These are phyloP conservation scores for Mrakia hoshinonis DNA, from an alignment of 768 basidiomycete species.

Conservation along the genomic window DNA sequence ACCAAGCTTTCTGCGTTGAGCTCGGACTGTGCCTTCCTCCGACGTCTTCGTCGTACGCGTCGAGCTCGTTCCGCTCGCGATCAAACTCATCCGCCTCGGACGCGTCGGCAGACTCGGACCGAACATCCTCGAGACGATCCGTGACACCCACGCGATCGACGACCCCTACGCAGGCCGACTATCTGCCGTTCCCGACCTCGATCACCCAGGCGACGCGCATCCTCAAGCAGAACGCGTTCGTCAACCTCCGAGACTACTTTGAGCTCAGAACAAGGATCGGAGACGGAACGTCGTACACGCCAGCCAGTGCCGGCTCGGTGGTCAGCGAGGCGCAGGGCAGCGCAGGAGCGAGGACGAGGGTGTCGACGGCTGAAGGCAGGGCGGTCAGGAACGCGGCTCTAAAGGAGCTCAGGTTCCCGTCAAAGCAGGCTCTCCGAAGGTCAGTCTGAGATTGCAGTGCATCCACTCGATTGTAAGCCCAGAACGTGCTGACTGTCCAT, in stretches of 20 bases:
- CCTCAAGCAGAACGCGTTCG: slow-evolving; percentile 10
- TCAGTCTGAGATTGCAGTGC: background rate
- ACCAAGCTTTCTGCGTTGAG: slow-evolving; percentile 20
- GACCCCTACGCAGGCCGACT: slow-evolving; percentile 13
- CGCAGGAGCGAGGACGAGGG: slow-evolving; percentile 1
- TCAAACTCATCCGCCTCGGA: background rate
- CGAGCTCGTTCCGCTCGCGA: background rate
- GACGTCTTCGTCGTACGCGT: background rate
- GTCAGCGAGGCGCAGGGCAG: background rate
- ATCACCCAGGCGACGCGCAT: slow-evolving; percentile 2
- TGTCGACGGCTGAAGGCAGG: background rate
- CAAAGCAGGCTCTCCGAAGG: background rate
- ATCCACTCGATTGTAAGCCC: too few relatives aligned
- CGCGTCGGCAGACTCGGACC: slow-evolving; percentile 1
- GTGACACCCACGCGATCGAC: background rate
- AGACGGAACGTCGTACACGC: background rate
- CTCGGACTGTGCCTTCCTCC: slow-evolving; percentile 15
- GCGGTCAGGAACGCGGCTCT: background rate
- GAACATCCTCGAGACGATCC: background rate
- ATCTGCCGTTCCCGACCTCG: slow-evolving; percentile 22
- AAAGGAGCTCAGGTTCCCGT: background rate
- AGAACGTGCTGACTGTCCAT: too few relatives aligned
- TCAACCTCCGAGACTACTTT: slow-evolving; percentile 23
- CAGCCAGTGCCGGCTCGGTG: background rate
- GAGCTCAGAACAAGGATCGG: background rate